Percentiles rank a stretch among this genome's conserved stretches.
Conservation (phyloP, 306 rosid genomes). For the Purshia tridentata region DNA sequence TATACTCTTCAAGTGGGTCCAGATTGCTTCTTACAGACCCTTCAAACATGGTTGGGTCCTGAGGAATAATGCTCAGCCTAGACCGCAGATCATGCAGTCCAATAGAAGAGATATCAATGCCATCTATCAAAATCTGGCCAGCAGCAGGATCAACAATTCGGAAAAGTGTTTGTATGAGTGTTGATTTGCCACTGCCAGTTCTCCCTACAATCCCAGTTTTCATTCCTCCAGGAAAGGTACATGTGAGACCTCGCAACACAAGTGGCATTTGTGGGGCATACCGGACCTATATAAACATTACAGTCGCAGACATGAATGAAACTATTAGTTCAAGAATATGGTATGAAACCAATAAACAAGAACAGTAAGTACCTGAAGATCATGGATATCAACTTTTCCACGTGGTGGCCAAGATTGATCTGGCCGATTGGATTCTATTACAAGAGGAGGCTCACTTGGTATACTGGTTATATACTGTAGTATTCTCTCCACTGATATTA, state of each 20-base stretch:
- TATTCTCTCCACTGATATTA: constrained; percentile 85
- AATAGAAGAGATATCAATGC: constrained; percentile 51
- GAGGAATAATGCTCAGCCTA: constrained; percentile 85
- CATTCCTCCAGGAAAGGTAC: constrained; percentile 68
- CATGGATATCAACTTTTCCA: constrained; percentile 68
- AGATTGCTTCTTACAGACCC: constrained; percentile 83
- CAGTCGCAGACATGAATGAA: not conserved
- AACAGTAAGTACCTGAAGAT: constrained; percentile 55
- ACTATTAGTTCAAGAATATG: not conserved
- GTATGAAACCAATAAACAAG: not conserved
- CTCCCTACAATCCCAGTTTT: constrained; percentile 90
- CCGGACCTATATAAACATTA: constrained; percentile 55
- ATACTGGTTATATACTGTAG: constrained; percentile 64
- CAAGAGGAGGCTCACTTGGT: constrained; percentile 78
- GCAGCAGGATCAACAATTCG: constrained; percentile 60
- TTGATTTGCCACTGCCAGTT: constrained; percentile 87
- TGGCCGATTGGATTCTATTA: constrained; percentile 52
- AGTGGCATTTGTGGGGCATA: constrained; percentile 90
- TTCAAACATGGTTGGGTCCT: constrained; percentile 96
- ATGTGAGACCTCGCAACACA: constrained; percentile 71
- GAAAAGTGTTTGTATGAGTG: constrained; percentile 77
- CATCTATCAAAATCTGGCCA: constrained; percentile 61
- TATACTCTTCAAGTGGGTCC: constrained; percentile 79
- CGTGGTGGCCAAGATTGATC: constrained; percentile 63
- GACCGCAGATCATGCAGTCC: constrained; percentile 84